phyloP scores from a whole-genome alignment of 306 rosid genomes.

The Mucuna pruriens region DNA sequence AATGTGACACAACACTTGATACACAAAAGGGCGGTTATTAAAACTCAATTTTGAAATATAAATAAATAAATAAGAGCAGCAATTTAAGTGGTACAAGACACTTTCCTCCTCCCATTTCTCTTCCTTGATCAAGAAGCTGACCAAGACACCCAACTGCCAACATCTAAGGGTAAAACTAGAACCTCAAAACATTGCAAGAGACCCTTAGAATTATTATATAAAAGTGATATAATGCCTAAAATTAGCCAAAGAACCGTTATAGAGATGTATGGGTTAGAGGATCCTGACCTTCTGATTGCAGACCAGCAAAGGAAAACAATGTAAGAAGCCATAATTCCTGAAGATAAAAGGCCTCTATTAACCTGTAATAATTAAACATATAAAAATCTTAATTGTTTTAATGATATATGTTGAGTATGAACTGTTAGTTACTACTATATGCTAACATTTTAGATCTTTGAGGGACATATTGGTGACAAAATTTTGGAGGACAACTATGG shows the following conservation, averaged over 20 bases:
- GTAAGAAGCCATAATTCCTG: constrained; percentile 92
- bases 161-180: not conserved
- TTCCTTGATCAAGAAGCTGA: not conserved
- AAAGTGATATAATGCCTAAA: not conserved
- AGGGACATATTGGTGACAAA: not conserved
- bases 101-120: not conserved
- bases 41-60: not conserved
- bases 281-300: constrained; percentile 78
- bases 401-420: not conserved
- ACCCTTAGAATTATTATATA: not conserved
- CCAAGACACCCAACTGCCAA: not conserved
- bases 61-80: not conserved
- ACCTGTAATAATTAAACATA: constrained; percentile 60
- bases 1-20: not conserved
- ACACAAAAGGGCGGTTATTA: not conserved
- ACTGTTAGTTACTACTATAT: not conserved
- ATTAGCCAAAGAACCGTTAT: not conserved
- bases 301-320: constrained; percentile 86
- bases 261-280: constrained; percentile 9
- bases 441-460: not conserved
- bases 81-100: not conserved
- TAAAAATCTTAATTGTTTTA: not conserved
- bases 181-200: not conserved
- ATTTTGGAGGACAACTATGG: not conserved
- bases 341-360: constrained; percentile 81